Evolutionary conservation across 305 asterid species (phyloP).

Genomic region (Ajuga reptans): DNA sequence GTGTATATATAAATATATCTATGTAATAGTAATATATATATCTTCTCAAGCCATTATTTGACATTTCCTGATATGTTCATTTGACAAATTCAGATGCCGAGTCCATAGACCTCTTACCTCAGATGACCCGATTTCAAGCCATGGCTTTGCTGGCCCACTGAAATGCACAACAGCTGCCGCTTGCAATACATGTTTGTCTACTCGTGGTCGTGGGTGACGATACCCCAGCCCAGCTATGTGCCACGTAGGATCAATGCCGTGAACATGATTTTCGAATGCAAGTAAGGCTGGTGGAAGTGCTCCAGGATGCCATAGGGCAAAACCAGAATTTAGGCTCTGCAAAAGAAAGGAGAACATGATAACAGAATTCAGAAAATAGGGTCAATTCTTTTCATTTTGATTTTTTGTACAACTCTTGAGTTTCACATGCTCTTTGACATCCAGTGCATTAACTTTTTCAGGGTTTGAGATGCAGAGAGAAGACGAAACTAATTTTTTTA

Average conservation of each 20-base stretch:
- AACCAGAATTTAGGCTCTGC: constrained; percentile 64
- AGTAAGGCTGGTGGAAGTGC: constrained; percentile 70
- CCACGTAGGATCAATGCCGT: constrained; percentile 59
- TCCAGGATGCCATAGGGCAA: constrained; percentile 69
- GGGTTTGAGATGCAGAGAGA: too few species aligned
- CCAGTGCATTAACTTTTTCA: too few species aligned
- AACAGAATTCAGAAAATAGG: neutral
- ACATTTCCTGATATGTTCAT: constrained; percentile 42
- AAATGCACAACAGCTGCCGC: constrained; percentile 63
- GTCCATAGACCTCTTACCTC: constrained; percentile 52
- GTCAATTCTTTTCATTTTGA: too few species aligned
- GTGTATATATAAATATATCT: neutral
- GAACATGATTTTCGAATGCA: constrained; percentile 64
- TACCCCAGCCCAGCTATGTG: constrained; percentile 64
- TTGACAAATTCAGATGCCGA: constrained; percentile 58
- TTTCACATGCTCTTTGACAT: too few species aligned
- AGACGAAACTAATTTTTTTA: too few species aligned
- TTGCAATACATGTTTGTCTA: constrained; percentile 25
- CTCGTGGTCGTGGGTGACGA: constrained; percentile 27
- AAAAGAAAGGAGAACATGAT: neutral
- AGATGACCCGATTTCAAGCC: constrained; percentile 60
- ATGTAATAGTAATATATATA: neutral
- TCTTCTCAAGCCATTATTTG: constrained; percentile 38
- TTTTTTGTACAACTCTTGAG: too few species aligned
- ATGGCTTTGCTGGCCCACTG: constrained; percentile 92